These are phyloP conservation scores for Pythium aphanidermatum DNA, from an alignment of 352 stramenopile species.

Conservation along the genomic window DNA sequence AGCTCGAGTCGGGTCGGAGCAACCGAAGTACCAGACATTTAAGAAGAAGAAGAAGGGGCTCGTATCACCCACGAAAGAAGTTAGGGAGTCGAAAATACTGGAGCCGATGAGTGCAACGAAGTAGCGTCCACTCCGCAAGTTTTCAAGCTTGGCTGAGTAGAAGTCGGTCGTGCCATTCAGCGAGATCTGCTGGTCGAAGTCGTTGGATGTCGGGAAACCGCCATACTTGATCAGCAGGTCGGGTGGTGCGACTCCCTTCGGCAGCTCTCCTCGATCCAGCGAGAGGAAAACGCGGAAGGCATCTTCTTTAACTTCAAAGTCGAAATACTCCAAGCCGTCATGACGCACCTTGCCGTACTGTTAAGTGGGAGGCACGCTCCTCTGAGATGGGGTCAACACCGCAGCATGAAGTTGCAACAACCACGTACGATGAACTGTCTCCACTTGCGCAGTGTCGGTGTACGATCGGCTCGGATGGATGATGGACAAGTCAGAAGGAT, in stretches of 20 bases:
- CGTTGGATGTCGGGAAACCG: conserved; percentile 12
- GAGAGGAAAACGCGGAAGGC: conserved; percentile 14
- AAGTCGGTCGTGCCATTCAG: conserved; percentile 13
- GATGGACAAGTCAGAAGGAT: too few relatives aligned
- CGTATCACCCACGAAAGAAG: conserved; percentile 15
- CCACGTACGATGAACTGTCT: conserved; percentile 12
- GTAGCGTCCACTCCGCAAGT: conserved; percentile 22
- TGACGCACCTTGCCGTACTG: conserved; percentile 22
- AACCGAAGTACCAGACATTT: conserved; percentile 21
- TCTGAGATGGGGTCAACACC: too few relatives aligned
- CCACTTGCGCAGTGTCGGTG: conserved; percentile 3
- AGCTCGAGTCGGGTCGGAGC: conserved; percentile 11
- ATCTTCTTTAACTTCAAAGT: conserved; percentile 20
- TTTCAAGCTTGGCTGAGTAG: conserved; percentile 13
- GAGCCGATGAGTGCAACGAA: conserved; percentile 16
- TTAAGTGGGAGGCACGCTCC: too few relatives aligned
- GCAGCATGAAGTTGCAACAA: background rate
- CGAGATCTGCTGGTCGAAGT: conserved; percentile 19
- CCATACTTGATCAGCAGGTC: conserved; percentile 26
- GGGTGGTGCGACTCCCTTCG: conserved; percentile 2
- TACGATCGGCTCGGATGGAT: background rate
- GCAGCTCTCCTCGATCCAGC: conserved; percentile 15
- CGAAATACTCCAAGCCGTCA: conserved; percentile 30
- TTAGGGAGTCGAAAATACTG: conserved; percentile 20
- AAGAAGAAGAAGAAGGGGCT: conserved; percentile 19